Percentiles rank a stretch among this genome's conserved stretches.
Evolutionary conservation across 2,329 filamentous ascomycete genomes (phyloP).

Genomic region (Periconia digitata): DNA sequence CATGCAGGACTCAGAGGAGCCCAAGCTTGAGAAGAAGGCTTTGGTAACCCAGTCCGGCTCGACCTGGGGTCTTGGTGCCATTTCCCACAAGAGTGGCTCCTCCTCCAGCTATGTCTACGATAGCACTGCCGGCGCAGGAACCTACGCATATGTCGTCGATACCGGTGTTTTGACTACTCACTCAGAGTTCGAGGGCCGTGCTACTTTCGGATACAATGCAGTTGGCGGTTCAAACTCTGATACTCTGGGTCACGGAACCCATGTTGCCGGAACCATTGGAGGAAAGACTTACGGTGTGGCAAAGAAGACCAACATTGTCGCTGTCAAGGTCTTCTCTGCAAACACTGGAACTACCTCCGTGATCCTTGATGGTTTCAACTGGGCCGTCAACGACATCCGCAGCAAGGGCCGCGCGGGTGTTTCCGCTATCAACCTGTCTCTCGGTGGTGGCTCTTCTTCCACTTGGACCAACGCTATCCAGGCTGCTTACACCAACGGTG

Average conservation of each 20-base stretch:
- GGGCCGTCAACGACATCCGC: slow-evolving; percentile 24
- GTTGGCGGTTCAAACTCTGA: slow-evolving; percentile 14
- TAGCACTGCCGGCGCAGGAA: slow-evolving; percentile 15
- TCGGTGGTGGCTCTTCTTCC: slow-evolving; percentile 24
- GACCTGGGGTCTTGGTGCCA: slow-evolving; percentile 25
- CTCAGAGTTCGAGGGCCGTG: slow-evolving; percentile 28
- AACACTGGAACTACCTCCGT: slow-evolving; percentile 4
- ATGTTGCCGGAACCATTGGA: slow-evolving; percentile 20
- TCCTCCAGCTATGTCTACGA: slow-evolving; percentile 22
- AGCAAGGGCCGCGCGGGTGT: slow-evolving; percentile 13
- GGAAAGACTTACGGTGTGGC: slow-evolving; percentile 20
- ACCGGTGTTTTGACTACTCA: slow-evolving; percentile 60
- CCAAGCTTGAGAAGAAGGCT: slow-evolving; percentile 14
- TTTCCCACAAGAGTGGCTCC: slow-evolving; percentile 15
- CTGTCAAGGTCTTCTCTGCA: slow-evolving; percentile 25
- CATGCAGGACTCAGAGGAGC: slow-evolving; percentile 7
- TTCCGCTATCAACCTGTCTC: slow-evolving; percentile 33
- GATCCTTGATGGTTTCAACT: slow-evolving; percentile 24
- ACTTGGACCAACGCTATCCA: slow-evolving; percentile 29
- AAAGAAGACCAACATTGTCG: slow-evolving; percentile 27
- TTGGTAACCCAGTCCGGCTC: slow-evolving; percentile 19
- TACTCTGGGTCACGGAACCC: slow-evolving; percentile 26
- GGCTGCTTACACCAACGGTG: slow-evolving; percentile 21
- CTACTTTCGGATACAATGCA: slow-evolving; percentile 18
- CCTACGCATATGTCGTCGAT: slow-evolving; percentile 63